These are phyloP conservation scores for Ustilago sp. DNA, from an alignment of 1,284 basidiomycete species.

Conservation along the genomic window DNA sequence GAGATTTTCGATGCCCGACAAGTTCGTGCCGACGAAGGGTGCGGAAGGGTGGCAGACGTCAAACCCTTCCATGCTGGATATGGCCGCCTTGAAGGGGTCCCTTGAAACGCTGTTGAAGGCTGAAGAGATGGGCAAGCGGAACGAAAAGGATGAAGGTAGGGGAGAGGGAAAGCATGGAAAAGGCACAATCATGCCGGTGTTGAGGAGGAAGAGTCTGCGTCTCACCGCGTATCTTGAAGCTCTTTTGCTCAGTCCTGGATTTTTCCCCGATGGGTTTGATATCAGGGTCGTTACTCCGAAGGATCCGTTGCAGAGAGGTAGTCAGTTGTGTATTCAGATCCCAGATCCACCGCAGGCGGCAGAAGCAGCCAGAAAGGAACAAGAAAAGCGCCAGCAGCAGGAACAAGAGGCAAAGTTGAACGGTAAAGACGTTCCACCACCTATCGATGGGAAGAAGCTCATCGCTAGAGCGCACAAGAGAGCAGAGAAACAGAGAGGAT, in stretches of 20 bases:
- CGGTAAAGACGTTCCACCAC: constrained; percentile 56
- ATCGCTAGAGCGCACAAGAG: constrained; percentile 55
- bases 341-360: constrained; percentile 24
- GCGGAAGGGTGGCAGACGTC: constrained; percentile 96
- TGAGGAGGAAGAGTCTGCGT: constrained; percentile 53
- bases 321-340: constrained; percentile 62
- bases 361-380: not conserved
- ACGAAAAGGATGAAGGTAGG: constrained; percentile 10
- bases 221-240: constrained; percentile 64
- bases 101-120: constrained; percentile 59
- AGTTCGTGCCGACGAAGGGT: constrained; percentile 84
- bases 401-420: not conserved
- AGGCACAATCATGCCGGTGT: constrained; percentile 61
- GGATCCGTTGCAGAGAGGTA: constrained; percentile 59
- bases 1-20: constrained; percentile 88
- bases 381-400: constrained; percentile 9
- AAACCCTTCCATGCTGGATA: constrained; percentile 85
- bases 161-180: constrained; percentile 37
- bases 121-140: constrained; percentile 19
- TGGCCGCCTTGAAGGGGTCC: constrained; percentile 70
- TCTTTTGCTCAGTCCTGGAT: constrained; percentile 51
- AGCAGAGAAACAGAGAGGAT: constrained; percentile 54
- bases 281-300: constrained; percentile 58
- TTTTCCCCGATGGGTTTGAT: constrained; percentile 50
- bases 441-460: constrained; percentile 47